Evolutionary conservation across 176 grass and related monocot species (phyloP), one percentile per base, ranked within the genome.

Genomic region (Ensete glaucum): DNA sequence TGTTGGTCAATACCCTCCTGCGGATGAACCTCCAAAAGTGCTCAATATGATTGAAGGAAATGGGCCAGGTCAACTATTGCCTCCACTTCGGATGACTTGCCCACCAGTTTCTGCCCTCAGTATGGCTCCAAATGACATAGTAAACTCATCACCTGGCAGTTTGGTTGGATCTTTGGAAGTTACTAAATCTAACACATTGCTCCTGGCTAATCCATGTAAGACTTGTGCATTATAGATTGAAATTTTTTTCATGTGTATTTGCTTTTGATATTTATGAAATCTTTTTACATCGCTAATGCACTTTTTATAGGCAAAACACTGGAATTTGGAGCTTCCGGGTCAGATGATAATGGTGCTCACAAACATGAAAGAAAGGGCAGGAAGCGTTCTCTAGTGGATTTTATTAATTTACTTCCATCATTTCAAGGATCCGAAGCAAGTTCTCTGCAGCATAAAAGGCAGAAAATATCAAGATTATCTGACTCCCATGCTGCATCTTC

Each of bases 341-440:
- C 55, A 73, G 75, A 64, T 19, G 66, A 80, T 85, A 84, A 91
- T 82, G 64, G 76, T 82, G 17, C 57, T 16, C 2, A 34, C 48
- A 77, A 54, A 34, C 74, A 75, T 62, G 76, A 74, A 54, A 82
- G 73, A 17, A 62, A 80, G 82, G 56, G 83, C 75, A 91, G 70
- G 49, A 98, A 98, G 57, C 88, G 80, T 26, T 74, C 75, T 74
- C 66, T 98, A 77, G 85, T 82, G 75, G 88, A 98, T 78, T 79
- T 98, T 50, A 72, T 98, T 10, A 12, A 9, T 6, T 74, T 70
- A 83, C 77, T 93, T 84, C 84, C 88, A 77, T 91, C 86, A 78
- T 77, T 89, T 64, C 80, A 80, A 85, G 85, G 74, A 70, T 54
- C 87, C 59, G 81, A 86, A 85, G 53, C 71, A 57, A 73, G 65